These are phyloP conservation scores for Fonsecaea pedrosoi DNA, from an alignment of 2,329 filamentous ascomycete genomes.

Conservation along the genomic window DNA sequence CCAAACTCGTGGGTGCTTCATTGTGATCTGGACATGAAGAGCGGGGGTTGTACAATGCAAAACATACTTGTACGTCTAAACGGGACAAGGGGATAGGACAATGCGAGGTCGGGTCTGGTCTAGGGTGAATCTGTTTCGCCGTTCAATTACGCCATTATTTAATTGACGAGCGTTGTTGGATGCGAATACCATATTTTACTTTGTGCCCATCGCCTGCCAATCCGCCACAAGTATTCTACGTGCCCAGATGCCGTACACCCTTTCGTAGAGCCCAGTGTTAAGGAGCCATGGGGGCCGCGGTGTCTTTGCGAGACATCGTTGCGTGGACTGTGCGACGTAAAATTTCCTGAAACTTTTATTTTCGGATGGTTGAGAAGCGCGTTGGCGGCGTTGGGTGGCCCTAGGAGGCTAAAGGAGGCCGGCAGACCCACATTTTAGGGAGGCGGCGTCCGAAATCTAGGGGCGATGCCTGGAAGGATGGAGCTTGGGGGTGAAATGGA, in stretches of 20 bases:
- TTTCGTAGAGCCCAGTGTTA: not conserved
- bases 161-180: slow-evolving; percentile 28
- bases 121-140: slow-evolving; percentile 18
- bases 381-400: slow-evolving; percentile 20
- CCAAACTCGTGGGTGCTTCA: slow-evolving; percentile 88
- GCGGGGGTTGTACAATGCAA: slow-evolving; percentile 32
- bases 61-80: slow-evolving; percentile 31
- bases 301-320: slow-evolving; percentile 6
- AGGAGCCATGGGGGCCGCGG: not conserved
- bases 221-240: not conserved
- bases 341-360: slow-evolving; percentile 20
- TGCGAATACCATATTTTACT: slow-evolving; percentile 11
- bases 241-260: not conserved
- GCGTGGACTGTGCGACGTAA: slow-evolving; percentile 5
- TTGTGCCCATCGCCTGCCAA: not conserved
- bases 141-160: slow-evolving; percentile 28
- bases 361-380: slow-evolving; percentile 28
- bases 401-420: slow-evolving; percentile 15
- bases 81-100: slow-evolving; percentile 18
- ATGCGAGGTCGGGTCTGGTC: slow-evolving; percentile 19
- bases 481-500: not conserved
- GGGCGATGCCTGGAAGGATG: not conserved
- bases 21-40: slow-evolving; percentile 65
- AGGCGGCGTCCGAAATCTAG: slow-evolving; percentile 21
- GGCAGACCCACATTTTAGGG: slow-evolving; percentile 10